Evolutionary conservation across 768 basidiomycete species (phyloP).

Genomic region (Tylopilus sp.): DNA sequence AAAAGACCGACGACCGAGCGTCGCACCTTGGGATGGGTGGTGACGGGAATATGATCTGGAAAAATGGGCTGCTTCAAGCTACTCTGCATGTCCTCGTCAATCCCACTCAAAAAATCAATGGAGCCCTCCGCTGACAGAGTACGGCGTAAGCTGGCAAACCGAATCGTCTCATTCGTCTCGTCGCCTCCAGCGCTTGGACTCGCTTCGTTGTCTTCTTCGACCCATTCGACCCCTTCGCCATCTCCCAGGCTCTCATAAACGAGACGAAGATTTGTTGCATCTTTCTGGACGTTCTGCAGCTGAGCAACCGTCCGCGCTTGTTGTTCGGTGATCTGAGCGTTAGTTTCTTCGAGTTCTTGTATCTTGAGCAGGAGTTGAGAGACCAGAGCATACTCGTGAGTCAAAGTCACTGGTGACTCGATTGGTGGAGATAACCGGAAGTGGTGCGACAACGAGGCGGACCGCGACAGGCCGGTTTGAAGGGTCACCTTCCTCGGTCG

Average conservation of each 20-base stretch:
- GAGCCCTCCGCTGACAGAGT: slow-evolving; percentile 21
- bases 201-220: slow-evolving; percentile 42
- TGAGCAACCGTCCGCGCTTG: slow-evolving; percentile 60
- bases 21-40: slow-evolving; percentile 31
- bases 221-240: slow-evolving; percentile 39
- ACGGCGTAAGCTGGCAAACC: slow-evolving; percentile 29
- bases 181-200: slow-evolving; percentile 26
- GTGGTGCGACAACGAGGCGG: slow-evolving; percentile 22
- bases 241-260: slow-evolving; percentile 68
- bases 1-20: slow-evolving; percentile 66
- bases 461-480: slow-evolving; percentile 23
- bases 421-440: slow-evolving; percentile 8
- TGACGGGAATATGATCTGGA: slow-evolving; percentile 17
- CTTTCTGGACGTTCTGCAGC: slow-evolving; percentile 66
- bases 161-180: slow-evolving; percentile 30
- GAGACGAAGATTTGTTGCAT: slow-evolving; percentile 65
- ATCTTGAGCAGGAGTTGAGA: slow-evolving; percentile 72
- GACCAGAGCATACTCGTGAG: slow-evolving; percentile 53
- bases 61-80: slow-evolving; percentile 18
- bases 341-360: slow-evolving; percentile 71
- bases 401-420: slow-evolving; percentile 16
- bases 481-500: slow-evolving; percentile 18
- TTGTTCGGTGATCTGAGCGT: slow-evolving; percentile 59
- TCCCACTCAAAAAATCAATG: slow-evolving; percentile 20
- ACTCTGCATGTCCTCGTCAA: slow-evolving; percentile 23